A percentile compares a stretch with the other conserved stretches of the same genome.
Evolutionary conservation across 169 alveolate genomes (phyloP).

Genomic region (Condylostoma magnum): DNA sequence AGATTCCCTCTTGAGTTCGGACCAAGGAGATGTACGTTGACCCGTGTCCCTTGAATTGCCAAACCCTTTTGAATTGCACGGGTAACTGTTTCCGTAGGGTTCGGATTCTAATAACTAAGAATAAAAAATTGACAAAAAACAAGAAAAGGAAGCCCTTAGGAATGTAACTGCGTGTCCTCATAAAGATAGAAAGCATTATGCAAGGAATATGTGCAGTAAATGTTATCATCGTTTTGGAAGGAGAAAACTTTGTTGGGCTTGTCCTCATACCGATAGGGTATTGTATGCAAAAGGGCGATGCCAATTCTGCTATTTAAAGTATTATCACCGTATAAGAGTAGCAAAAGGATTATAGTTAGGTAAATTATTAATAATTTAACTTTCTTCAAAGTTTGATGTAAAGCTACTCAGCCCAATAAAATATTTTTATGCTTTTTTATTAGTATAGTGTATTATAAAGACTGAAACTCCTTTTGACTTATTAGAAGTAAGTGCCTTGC

Average conservation of each 20-base stretch:
- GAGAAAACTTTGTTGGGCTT: conserved; percentile 58
- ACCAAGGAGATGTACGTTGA: background rate
- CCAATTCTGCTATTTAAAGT: conserved; percentile 10
- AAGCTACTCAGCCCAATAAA: too few relatives aligned
- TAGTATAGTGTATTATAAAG: too few relatives aligned
- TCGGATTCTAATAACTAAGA: background rate
- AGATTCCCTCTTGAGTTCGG: background rate
- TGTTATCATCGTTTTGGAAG: conserved; percentile 77
- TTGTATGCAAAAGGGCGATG: conserved; percentile 28
- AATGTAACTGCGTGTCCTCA: conserved; percentile 60
- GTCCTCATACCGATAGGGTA: conserved; percentile 48
- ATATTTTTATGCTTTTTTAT: too few relatives aligned
- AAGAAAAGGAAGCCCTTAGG: background rate
- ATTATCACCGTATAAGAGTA: background rate
- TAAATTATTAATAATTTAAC: too few relatives aligned
- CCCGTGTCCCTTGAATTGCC: background rate
- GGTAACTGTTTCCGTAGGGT: background rate
- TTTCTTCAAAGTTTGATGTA: too few relatives aligned
- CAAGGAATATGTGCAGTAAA: conserved; percentile 79
- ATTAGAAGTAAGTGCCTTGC: too few relatives aligned
- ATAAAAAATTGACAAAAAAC: background rate
- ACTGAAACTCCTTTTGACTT: too few relatives aligned
- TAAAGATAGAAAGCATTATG: conserved; percentile 68
- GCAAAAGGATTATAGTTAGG: too few relatives aligned
- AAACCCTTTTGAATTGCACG: background rate